These are phyloP conservation scores for Botrytis galanthina DNA, from an alignment of 2,329 filamentous ascomycete genomes.

Conservation along the genomic window DNA sequence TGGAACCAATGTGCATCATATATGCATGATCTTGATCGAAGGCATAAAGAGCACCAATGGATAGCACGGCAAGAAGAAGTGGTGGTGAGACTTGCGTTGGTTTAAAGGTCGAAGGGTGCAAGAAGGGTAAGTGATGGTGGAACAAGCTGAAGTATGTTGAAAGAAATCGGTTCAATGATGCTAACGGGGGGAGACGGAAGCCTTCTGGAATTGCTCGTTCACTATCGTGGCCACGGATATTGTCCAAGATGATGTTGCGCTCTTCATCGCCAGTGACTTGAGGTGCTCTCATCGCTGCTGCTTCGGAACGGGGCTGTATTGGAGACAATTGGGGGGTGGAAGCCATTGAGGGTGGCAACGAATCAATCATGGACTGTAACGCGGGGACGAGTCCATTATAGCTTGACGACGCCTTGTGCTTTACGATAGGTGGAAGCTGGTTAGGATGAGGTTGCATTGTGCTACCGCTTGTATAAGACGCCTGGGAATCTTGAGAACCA, in stretches of 20 bases:
- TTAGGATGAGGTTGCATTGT: conserved; percentile 56
- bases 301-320: conserved; percentile 59
- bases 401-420: conserved; percentile 54
- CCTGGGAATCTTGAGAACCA: conserved; percentile 66
- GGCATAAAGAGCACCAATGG: conserved; percentile 92
- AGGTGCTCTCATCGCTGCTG: conserved; percentile 61
- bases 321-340: conserved; percentile 74
- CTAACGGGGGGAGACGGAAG: conserved; percentile 80
- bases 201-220: conserved; percentile 82
- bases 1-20: conserved; percentile 95
- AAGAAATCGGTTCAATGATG: conserved; percentile 84
- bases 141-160: conserved; percentile 97
- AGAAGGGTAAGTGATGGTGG: conserved; percentile 92
- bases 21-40: conserved; percentile 98
- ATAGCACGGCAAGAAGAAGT: conserved; percentile 83
- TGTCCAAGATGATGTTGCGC: conserved; percentile 78
- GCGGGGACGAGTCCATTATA: conserved; percentile 61
- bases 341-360: conserved; percentile 65
- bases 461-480: conserved; percentile 59
- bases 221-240: conserved; percentile 76
- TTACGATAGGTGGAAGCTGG: conserved; percentile 67
- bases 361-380: conserved; percentile 70
- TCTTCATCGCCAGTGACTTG: conserved; percentile 84
- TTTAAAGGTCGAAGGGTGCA: conserved; percentile 88
- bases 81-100: conserved; percentile 78